Conservation (phyloP, 495 filamentous ascomycete genomes). For the Daldinia grandis region DNA sequence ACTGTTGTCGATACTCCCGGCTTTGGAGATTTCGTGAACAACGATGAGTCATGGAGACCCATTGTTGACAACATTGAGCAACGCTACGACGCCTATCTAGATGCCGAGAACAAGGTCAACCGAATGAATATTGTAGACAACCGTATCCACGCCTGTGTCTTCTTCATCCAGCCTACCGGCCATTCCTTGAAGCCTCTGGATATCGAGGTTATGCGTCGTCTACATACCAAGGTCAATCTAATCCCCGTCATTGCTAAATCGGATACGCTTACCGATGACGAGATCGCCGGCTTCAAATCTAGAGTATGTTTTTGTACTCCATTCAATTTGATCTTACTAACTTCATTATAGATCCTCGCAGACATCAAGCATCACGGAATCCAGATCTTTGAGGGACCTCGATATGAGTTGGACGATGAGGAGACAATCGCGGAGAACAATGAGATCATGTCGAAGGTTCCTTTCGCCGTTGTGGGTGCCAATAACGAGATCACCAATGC, state of each 20-base stretch:
- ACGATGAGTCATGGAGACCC: slow-evolving; percentile 97
- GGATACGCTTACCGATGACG: slow-evolving; percentile 97
- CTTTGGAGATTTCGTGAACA: slow-evolving; percentile 99
- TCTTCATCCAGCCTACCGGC: slow-evolving; percentile 98
- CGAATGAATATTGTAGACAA: slow-evolving; percentile 99
- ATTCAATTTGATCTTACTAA: slow-evolving; percentile 24
- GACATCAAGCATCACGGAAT: slow-evolving; percentile 97
- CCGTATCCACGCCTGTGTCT: slow-evolving; percentile 97
- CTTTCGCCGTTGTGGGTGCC: slow-evolving; percentile 96
- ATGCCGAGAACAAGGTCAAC: slow-evolving; percentile 99
- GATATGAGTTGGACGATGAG: slow-evolving; percentile 98
- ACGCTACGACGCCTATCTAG: slow-evolving; percentile 95
- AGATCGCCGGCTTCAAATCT: slow-evolving; percentile 91
- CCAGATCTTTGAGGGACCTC: slow-evolving; percentile 98
- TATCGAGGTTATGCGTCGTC: slow-evolving; percentile 97
- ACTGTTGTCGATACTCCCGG: slow-evolving; percentile 98
- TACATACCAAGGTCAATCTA: slow-evolving; percentile 99
- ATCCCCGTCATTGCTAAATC: slow-evolving; percentile 99
- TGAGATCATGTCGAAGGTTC: slow-evolving; percentile 99
- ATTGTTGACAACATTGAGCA: slow-evolving; percentile 99
- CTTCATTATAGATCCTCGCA: slow-evolving; percentile 78
- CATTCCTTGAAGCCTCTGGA: slow-evolving; percentile 99
- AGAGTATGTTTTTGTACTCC: slow-evolving; percentile 68
- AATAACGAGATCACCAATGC: slow-evolving; percentile 89
- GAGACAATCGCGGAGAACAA: slow-evolving; percentile 99